These are phyloP conservation scores for Suillus bovinus DNA, from an alignment of 768 basidiomycete species.

Conservation along the genomic window DNA sequence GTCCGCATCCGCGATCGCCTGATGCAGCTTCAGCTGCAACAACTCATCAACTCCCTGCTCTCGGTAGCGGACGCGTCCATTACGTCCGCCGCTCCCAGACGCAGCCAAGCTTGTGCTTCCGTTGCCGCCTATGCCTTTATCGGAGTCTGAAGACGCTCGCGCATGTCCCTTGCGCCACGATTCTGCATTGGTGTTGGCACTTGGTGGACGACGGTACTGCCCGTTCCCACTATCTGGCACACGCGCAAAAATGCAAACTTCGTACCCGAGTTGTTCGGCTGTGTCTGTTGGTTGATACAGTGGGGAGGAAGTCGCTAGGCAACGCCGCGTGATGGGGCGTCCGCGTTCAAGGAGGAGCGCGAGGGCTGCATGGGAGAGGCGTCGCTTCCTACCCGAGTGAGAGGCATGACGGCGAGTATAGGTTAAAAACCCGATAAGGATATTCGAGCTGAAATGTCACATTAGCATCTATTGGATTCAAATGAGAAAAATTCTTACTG, in stretches of 20 bases:
- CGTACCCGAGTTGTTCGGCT: conserved; percentile 73
- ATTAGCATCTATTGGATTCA: neutral
- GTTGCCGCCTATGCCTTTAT: conserved; percentile 29
- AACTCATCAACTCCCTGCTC: conserved; percentile 97
- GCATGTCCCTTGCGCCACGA: conserved; percentile 20
- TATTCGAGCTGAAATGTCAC: conserved; percentile 67
- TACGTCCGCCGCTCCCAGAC: conserved; percentile 18
- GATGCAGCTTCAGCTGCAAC: conserved; percentile 89
- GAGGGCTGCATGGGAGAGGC: conserved; percentile 77
- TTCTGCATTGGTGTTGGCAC: conserved; percentile 14
- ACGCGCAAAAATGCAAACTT: conserved; percentile 66
- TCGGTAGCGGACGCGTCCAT: conserved; percentile 58
- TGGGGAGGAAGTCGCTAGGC: conserved; percentile 80
- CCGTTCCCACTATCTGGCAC: conserved; percentile 71
- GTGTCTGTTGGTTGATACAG: conserved; percentile 80
- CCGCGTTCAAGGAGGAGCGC: conserved; percentile 82
- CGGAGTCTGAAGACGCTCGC: conserved; percentile 19
- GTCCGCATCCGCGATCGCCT: conserved; percentile 74
- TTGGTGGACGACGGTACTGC: conserved; percentile 45
- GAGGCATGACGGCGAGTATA: conserved; percentile 59
- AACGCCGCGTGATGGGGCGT: conserved; percentile 69
- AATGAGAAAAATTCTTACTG: conserved; percentile 36
- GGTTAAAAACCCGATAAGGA: conserved; percentile 79
- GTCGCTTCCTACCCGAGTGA: conserved; percentile 40
- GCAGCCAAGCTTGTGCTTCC: conserved; percentile 16